Percentiles rank a stretch among this genome's conserved stretches.
Conservation (phyloP, 2,329 filamentous ascomycete genomes). For the Ceratocystis lukuohia region DNA sequence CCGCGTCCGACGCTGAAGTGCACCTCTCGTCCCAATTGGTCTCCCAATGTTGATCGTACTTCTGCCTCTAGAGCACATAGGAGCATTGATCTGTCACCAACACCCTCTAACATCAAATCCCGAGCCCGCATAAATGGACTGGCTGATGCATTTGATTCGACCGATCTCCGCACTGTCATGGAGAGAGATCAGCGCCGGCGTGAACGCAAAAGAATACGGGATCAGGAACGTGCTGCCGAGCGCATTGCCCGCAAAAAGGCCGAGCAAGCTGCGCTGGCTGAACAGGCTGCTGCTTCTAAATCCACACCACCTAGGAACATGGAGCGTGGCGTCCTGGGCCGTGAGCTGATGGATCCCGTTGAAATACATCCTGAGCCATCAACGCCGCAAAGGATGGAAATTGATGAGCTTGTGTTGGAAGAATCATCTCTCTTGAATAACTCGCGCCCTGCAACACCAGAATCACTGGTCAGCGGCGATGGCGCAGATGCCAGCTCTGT, state of each 20-base stretch:
- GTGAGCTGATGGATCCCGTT: slow-evolving; percentile 19
- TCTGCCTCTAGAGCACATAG: slow-evolving; percentile 35
- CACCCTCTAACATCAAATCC: slow-evolving; percentile 49
- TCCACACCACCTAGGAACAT: slow-evolving; percentile 11
- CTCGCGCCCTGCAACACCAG: neutral
- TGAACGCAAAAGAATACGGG: slow-evolving; percentile 57
- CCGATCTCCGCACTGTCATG: slow-evolving; percentile 74
- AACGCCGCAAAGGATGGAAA: neutral
- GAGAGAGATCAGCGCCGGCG: slow-evolving; percentile 73
- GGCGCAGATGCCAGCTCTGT: neutral
- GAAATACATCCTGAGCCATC: slow-evolving; percentile 10
- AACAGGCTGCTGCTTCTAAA: slow-evolving; percentile 8
- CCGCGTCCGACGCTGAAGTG: slow-evolving; percentile 75
- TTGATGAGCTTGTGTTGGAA: neutral
- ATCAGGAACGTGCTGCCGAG: slow-evolving; percentile 53
- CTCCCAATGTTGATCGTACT: slow-evolving; percentile 33
- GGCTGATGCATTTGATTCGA: slow-evolving; percentile 73
- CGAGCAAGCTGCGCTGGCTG: slow-evolving; percentile 5
- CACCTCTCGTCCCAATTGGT: slow-evolving; percentile 49
- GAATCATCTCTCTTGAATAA: neutral
- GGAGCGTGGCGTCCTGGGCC: slow-evolving; percentile 20
- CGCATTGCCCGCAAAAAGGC: slow-evolving; percentile 17
- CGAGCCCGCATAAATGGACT: slow-evolving; percentile 55
- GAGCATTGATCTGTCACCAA: slow-evolving; percentile 37
- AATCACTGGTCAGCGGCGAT: neutral